These are phyloP conservation scores for Eremochloa ophiuroides DNA, from an alignment of 176 grass and related monocot species.

Conservation along the genomic window DNA sequence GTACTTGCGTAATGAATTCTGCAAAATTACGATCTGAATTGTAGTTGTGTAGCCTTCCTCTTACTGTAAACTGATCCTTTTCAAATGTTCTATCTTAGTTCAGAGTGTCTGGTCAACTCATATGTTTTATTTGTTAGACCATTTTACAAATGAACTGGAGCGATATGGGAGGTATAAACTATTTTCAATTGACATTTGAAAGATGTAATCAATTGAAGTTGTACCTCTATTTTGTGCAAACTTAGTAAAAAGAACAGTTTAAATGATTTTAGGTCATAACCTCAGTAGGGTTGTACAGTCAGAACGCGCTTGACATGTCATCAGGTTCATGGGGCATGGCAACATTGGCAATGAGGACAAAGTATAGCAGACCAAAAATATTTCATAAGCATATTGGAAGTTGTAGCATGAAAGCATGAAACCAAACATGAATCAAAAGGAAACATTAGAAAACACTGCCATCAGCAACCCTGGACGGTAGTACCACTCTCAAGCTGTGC, in stretches of 20 bases:
- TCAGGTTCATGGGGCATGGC: background rate
- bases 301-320: background rate
- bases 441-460: background rate
- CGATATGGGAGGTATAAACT: background rate
- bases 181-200: background rate
- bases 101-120: background rate
- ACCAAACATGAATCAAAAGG: background rate
- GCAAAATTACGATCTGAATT: constrained; percentile 4
- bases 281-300: background rate
- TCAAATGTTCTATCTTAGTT: background rate
- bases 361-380: background rate
- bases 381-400: background rate
- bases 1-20: constrained; percentile 10
- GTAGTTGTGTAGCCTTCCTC: background rate
- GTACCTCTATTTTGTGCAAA: background rate
- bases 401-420: background rate
- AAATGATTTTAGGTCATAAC: background rate
- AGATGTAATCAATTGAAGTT: background rate
- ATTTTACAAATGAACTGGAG: background rate
- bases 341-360: background rate
- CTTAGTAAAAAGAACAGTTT: background rate
- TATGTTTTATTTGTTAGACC: background rate
- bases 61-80: background rate
- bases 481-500: constrained; percentile 67
- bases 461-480: constrained; percentile 38